Evolutionary conservation across 169 alveolate genomes (phyloP).

Genomic region (Cryptosporidium xiaoi): DNA sequence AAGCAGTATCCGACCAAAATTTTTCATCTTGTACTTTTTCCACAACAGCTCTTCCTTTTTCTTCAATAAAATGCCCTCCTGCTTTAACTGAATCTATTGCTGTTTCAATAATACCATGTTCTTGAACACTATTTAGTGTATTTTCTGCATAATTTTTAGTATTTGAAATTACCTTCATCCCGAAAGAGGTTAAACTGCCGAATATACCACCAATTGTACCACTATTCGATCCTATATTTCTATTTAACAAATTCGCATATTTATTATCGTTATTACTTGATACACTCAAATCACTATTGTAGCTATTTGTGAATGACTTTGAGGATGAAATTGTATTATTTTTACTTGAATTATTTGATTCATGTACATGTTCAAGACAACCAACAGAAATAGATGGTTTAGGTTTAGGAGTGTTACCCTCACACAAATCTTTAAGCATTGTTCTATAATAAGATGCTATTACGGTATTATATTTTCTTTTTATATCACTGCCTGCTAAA

Average conservation of each 20-base stretch:
- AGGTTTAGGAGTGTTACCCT: conserved; percentile 64
- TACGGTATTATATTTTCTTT: conserved; percentile 74
- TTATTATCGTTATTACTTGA: conserved; percentile 4
- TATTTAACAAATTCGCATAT: conserved; percentile 41
- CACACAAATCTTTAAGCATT: conserved; percentile 71
- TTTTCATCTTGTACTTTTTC: conserved; percentile 71
- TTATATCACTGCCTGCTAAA: conserved; percentile 23
- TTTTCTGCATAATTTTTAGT: conserved; percentile 66
- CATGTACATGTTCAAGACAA: conserved; percentile 25
- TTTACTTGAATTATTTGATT: neutral
- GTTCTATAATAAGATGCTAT: conserved; percentile 80
- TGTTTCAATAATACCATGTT: conserved; percentile 50
- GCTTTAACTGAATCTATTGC: conserved; percentile 69
- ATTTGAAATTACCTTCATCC: conserved; percentile 71
- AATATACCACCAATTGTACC: conserved; percentile 43
- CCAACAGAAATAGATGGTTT: conserved; percentile 60
- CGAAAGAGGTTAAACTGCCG: conserved; percentile 14
- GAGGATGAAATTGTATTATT: neutral
- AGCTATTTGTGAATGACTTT: neutral
- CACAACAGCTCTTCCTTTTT: conserved; percentile 65
- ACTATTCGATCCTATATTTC: conserved; percentile 25
- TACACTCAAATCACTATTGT: neutral
- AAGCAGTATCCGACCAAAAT: conserved; percentile 63
- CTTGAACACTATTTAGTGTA: conserved; percentile 50
- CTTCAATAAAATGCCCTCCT: conserved; percentile 58